A percentile compares a stretch with the other conserved stretches of the same genome.
Conservation (phyloP, 2,329 filamentous ascomycete genomes). For the Penicillium fuscoglaucum region DNA sequence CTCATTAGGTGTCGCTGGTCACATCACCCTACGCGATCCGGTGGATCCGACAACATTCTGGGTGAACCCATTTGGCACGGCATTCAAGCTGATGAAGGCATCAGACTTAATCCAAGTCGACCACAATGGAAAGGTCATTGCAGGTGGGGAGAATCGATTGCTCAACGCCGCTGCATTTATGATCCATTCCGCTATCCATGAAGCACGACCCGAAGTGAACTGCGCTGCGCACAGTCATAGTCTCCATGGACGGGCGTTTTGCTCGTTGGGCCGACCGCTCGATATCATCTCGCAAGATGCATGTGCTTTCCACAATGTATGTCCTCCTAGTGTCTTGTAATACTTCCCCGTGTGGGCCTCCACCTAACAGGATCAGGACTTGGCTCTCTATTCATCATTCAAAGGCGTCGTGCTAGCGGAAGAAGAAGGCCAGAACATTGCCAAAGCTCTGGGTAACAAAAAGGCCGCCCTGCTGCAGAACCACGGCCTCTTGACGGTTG, state of each 20-base stretch:
- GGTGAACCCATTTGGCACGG: constrained; percentile 67
- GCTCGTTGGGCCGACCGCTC: constrained; percentile 42
- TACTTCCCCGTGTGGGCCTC: too few species aligned
- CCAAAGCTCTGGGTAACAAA: constrained; percentile 48
- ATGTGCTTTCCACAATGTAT: constrained; percentile 47
- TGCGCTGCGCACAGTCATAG: constrained; percentile 59
- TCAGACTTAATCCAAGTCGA: constrained; percentile 69
- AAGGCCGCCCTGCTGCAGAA: constrained; percentile 57
- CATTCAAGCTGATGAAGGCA: constrained; percentile 62
- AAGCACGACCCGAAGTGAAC: constrained; percentile 55
- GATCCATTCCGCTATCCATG: constrained; percentile 57
- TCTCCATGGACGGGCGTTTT: constrained; percentile 52
- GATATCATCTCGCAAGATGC: constrained; percentile 50
- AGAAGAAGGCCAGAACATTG: constrained; percentile 56
- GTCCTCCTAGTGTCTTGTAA: background rate
- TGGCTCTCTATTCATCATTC: constrained; percentile 54
- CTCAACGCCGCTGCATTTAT: constrained; percentile 54
- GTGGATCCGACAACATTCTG: constrained; percentile 62
- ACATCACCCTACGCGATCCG: constrained; percentile 64
- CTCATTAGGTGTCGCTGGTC: constrained; percentile 58
- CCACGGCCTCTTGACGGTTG: constrained; percentile 55
- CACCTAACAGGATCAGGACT: constrained; percentile 40
- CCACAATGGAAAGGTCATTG: constrained; percentile 61
- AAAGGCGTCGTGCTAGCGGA: constrained; percentile 55
- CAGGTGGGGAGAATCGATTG: constrained; percentile 54